Percentiles rank a stretch among this genome's conserved stretches.
These are phyloP conservation scores for Hypholoma sublateritium DNA, from an alignment of 768 basidiomycete genomes.

Conservation along the genomic window DNA sequence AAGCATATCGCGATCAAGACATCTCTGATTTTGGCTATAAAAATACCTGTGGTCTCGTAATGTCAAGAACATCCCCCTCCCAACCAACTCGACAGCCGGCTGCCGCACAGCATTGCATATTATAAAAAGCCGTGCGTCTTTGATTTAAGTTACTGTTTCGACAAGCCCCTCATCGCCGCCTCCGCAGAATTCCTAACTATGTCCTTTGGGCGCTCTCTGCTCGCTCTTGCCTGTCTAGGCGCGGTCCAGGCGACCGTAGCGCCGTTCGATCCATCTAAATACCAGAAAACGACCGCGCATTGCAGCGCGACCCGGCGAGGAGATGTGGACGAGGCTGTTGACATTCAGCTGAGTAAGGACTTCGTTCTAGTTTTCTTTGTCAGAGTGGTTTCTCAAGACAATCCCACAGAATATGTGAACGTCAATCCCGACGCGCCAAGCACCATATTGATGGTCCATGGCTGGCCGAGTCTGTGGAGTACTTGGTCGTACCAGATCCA, in stretches of 20 bases:
- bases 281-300: constrained; percentile 29
- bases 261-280: constrained; percentile 39
- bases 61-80: too few species aligned
- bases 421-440: constrained; percentile 52
- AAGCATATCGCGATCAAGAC: not conserved
- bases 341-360: constrained; percentile 47
- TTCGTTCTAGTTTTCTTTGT: not conserved
- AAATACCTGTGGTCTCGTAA: not conserved
- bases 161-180: not conserved
- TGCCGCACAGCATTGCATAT: not conserved
- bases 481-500: constrained; percentile 73
- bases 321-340: constrained; percentile 27
- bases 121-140: not conserved
- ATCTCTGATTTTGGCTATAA: not conserved
- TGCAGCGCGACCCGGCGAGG: constrained; percentile 45
- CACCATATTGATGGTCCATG: constrained; percentile 70
- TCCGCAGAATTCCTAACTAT: not conserved
- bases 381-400: not conserved
- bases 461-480: constrained; percentile 80
- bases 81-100: not conserved
- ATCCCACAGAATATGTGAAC: constrained; percentile 52
- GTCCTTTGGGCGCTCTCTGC: constrained; percentile 3
- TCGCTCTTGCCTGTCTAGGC: constrained; percentile 3
- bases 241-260: constrained; percentile 4
- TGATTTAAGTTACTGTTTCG: not conserved